Percentiles rank a stretch among this genome's conserved stretches.
Evolutionary conservation across 192 early-diverging fungal genomes (phyloP).

Genomic region (Mortierella hygrophila): DNA sequence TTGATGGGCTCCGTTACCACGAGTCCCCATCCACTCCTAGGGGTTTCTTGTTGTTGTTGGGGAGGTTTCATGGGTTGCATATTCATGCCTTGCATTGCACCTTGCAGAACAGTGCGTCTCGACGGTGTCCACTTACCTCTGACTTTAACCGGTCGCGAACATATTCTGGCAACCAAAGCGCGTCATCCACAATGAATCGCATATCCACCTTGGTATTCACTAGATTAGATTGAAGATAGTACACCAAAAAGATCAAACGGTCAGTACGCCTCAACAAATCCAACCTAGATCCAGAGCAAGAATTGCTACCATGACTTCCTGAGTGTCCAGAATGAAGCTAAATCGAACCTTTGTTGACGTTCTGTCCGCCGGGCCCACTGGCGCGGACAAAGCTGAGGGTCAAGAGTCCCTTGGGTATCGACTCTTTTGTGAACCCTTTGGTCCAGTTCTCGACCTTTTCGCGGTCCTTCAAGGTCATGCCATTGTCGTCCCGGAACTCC

Average conservation of each 20-base stretch:
- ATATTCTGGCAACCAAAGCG: constrained; percentile 81
- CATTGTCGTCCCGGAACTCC: constrained; percentile 41
- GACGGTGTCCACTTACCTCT: constrained; percentile 40
- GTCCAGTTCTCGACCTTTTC: constrained; percentile 61
- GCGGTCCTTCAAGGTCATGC: constrained; percentile 50
- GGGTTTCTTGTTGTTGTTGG: no score
- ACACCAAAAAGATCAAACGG: no score
- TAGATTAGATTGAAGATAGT: constrained; percentile 16
- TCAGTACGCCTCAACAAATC: background rate
- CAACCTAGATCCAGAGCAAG: background rate
- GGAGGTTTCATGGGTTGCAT: no score
- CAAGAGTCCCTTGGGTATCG: constrained; percentile 72
- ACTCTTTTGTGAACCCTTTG: constrained; percentile 62
- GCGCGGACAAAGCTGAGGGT: constrained; percentile 73
- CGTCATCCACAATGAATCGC: constrained; percentile 75
- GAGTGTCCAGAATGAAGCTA: background rate
- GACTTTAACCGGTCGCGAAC: constrained; percentile 71
- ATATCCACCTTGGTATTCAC: constrained; percentile 90
- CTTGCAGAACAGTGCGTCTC: no score
- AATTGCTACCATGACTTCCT: background rate
- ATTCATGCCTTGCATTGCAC: no score
- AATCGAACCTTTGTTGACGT: constrained; percentile 88
- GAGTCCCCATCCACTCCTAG: no score
- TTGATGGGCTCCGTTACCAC: no score
- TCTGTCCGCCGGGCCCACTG: constrained; percentile 92